Conservation (phyloP, 345 rosid genomes). For the Populus simonii region DNA sequence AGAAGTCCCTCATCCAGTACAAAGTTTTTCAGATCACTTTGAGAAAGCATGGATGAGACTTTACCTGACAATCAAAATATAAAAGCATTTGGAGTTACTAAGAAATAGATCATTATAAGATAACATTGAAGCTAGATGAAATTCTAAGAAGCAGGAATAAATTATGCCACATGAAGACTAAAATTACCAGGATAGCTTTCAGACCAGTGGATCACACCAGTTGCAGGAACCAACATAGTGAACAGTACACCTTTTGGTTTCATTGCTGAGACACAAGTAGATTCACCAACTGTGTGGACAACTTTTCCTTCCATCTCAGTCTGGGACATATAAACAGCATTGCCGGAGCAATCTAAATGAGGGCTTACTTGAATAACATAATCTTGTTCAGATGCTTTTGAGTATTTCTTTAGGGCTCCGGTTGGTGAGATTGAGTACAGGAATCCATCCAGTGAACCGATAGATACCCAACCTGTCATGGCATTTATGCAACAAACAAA, state of each 20-base stretch:
- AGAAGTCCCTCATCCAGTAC: conserved; percentile 67
- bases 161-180: not conserved
- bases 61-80: conserved; percentile 39
- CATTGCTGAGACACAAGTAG: conserved; percentile 52
- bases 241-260: conserved; percentile 53
- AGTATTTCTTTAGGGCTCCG: conserved; percentile 57
- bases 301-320: conserved; percentile 59
- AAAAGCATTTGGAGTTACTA: not conserved
- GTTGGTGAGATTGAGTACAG: conserved; percentile 71
- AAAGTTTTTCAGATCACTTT: conserved; percentile 62
- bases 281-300: conserved; percentile 32
- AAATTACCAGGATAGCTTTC: conserved; percentile 63
- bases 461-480: conserved; percentile 65
- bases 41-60: conserved; percentile 34
- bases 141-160: not conserved
- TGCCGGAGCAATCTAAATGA: conserved; percentile 68
- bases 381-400: conserved; percentile 35
- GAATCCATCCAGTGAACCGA: conserved; percentile 81
- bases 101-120: not conserved
- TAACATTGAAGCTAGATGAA: not conserved
- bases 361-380: conserved; percentile 59
- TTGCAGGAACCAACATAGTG: conserved; percentile 66
- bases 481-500: too few relatives aligned
- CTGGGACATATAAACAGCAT: conserved; percentile 60
- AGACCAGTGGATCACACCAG: conserved; percentile 71